Base-by-base conservation (phyloP, 2,329 filamentous ascomycete genomes). In the Pezicula neosporulosa region DNA sequence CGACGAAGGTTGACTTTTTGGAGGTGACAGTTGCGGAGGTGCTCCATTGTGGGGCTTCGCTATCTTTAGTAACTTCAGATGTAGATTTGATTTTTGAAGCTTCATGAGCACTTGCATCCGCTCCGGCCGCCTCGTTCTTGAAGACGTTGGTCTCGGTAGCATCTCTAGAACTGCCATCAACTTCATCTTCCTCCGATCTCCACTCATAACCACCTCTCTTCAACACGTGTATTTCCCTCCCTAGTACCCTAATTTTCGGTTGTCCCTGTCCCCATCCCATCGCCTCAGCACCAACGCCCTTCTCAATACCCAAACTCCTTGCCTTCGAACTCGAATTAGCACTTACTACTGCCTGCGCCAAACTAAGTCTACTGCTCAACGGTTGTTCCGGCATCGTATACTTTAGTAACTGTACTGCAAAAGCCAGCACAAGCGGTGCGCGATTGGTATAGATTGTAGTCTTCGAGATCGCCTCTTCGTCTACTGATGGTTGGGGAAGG, bases 351-450 rank as follows among this genome's bases (percentile, higher is more conserved):
- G 89, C 90, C 68, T 96, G 90, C 0, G 86, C 89, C 18, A 96
- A 73, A 64, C 90, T 95, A 18, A 96, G 72, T 44, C 89, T 78
- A 65, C 89, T 93, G n/a, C 89, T 94, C 3, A 86, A 76, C 3
- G 90, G 90, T 65, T 96, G 91, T 58, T 89, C 85, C 0, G 90
- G 88, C 86, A 92, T 93, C 0, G 89, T 95, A 64, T 87, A 85
- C 43, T 87, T 85, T 44, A 95, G 66, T 45, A 93, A 66, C 53
- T 83, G 81, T 13, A 90, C 80, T 1, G 87, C 84, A 68, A 95
- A 95, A 0, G 90, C 90, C 5, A 96, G 76, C 2, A 96, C 83
- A 1, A 96, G 72, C 1, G 91, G 90, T 2, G 91, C 90, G 37
- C 91, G 78, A 62, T 96, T 95, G 0, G 89, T 94, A 55, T 85